Evolutionary conservation across 2,329 filamentous ascomycete genomes (phyloP).

Genomic region (Zymoseptoria tritici): DNA sequence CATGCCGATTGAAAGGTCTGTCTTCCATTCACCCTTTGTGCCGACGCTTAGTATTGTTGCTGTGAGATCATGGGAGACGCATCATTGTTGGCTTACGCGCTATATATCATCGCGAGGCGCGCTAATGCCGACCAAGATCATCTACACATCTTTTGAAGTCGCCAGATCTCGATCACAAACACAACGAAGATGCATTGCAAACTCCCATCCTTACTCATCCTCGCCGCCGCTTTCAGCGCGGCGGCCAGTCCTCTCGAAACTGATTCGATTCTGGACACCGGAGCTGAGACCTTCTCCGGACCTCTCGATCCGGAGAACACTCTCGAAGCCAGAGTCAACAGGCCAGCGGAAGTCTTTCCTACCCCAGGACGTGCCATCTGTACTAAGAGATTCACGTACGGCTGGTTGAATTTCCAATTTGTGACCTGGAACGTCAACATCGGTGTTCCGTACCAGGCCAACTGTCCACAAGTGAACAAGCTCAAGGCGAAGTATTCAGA

Average conservation of each 20-base stretch:
- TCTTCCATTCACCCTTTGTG: background rate
- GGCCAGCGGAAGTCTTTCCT: background rate
- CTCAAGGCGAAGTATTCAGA: background rate
- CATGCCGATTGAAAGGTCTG: background rate
- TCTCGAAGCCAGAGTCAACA: background rate
- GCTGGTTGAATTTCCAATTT: background rate
- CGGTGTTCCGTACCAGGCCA: background rate
- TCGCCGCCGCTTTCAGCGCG: background rate
- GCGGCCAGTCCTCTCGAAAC: background rate
- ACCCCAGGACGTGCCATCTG: background rate
- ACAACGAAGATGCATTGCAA: background rate
- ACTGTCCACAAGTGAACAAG: background rate
- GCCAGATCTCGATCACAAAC: background rate
- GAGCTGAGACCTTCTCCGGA: background rate
- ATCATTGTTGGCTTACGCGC: background rate
- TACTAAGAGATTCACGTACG: background rate
- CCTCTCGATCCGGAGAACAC: background rate
- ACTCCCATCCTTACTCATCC: background rate
- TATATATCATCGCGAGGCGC: background rate
- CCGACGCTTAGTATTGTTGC: background rate
- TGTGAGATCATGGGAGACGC: background rate
- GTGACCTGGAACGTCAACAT: background rate
- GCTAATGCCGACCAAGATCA: background rate
- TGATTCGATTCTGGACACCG: background rate
- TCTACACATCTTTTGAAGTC: background rate